These are phyloP conservation scores for Rhazya stricta DNA, from an alignment of 257 asterid genomes.

Conservation along the genomic window DNA sequence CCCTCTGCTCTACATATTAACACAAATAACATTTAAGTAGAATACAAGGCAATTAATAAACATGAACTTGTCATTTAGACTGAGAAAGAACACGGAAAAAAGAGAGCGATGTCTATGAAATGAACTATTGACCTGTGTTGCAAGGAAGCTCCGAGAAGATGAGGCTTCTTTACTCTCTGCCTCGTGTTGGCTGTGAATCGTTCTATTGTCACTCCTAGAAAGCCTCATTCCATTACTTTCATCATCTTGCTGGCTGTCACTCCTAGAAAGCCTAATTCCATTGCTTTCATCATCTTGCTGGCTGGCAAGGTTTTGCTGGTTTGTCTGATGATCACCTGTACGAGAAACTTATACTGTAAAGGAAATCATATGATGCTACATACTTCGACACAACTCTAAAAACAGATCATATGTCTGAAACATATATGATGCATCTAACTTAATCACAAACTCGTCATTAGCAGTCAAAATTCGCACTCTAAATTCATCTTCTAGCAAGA, in stretches of 20 bases:
- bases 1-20: conserved; percentile 52
- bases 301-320: background rate
- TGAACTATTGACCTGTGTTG: conserved; percentile 43
- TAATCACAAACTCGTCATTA: background rate
- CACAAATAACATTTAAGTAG: background rate
- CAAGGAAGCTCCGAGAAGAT: conserved; percentile 20
- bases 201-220: background rate
- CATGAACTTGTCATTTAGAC: background rate
- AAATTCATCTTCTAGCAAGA: background rate
- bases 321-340: conserved; percentile 17
- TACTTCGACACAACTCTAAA: background rate
- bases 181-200: conserved; percentile 2
- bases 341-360: background rate
- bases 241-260: background rate
- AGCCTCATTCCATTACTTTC: background rate
- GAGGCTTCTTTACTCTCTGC: conserved; percentile 13
- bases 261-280: background rate
- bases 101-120: background rate
- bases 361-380: background rate
- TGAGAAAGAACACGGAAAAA: background rate
- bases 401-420: background rate
- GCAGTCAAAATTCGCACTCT: no score
- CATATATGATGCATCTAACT: background rate
- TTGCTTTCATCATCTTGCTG: background rate
- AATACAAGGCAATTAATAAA: background rate